A percentile compares a stretch with the other conserved stretches of the same genome.
These are phyloP conservation scores for Aspergillus egyptiacus DNA, from an alignment of 495 filamentous ascomycete genomes.

Conservation along the genomic window DNA sequence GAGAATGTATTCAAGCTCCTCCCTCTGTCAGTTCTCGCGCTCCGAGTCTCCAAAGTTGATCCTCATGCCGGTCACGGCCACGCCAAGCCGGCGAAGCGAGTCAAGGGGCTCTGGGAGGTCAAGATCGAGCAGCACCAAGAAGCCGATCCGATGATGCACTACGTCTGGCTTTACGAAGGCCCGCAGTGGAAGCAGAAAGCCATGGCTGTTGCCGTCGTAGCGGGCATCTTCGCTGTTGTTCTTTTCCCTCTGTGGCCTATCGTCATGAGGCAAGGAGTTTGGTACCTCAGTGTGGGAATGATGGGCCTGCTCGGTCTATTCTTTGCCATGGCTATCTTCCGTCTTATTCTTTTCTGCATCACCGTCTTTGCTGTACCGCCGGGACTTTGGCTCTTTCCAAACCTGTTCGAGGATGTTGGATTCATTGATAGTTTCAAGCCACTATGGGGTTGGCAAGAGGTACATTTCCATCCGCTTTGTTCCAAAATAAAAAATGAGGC, in stretches of 20 bases:
- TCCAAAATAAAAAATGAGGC: slow-evolving; percentile 11
- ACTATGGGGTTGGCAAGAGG: slow-evolving; percentile 98
- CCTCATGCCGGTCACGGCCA: slow-evolving; percentile 66
- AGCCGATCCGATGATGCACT: slow-evolving; percentile 82
- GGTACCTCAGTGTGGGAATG: slow-evolving; percentile 96
- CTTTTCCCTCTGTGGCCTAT: slow-evolving; percentile 97
- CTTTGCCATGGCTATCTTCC: slow-evolving; percentile 96
- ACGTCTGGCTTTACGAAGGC: slow-evolving; percentile 95
- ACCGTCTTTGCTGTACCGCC: slow-evolving; percentile 81
- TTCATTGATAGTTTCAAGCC: slow-evolving; percentile 98
- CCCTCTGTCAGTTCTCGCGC: slow-evolving; percentile 87
- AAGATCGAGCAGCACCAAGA: slow-evolving; percentile 97
- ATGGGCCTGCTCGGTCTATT: slow-evolving; percentile 87
- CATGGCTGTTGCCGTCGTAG: slow-evolving; percentile 76
- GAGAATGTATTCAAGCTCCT: slow-evolving; percentile 94
- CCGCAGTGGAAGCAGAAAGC: slow-evolving; percentile 88
- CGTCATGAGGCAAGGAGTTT: slow-evolving; percentile 84
- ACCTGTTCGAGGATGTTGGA: slow-evolving; percentile 96
- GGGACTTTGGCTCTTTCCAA: slow-evolving; percentile 96
- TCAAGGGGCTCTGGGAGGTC: slow-evolving; percentile 96
- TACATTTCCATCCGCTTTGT: slow-evolving; percentile 28
- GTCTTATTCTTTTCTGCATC: slow-evolving; percentile 88
- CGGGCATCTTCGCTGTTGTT: slow-evolving; percentile 77
- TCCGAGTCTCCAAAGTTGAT: slow-evolving; percentile 84
- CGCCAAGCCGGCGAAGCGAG: slow-evolving; percentile 72